phyloP scores from a whole-genome alignment of 2,329 filamentous ascomycete species.

The Nannizzia gypsea region DNA sequence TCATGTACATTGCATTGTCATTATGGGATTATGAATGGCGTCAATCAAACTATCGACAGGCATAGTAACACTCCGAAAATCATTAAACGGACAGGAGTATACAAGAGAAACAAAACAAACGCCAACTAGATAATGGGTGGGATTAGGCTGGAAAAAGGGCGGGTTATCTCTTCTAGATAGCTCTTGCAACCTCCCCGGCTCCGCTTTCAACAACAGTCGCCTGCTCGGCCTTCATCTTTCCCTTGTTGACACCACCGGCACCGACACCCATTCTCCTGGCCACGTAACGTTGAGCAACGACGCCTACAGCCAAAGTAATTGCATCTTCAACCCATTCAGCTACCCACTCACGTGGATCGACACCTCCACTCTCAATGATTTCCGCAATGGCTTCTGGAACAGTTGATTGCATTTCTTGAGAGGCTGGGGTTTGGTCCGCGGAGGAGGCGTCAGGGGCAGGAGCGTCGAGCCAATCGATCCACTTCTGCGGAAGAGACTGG shows the following conservation, averaged over 20 bases:
- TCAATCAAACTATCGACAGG: background rate
- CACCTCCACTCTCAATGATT: conserved; percentile 60
- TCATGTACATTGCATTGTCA: background rate
- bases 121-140: background rate
- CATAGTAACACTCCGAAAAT: conserved; percentile 5
- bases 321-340: conserved; percentile 93
- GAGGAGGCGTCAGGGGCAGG: conserved; percentile 33
- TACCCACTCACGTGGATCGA: conserved; percentile 94
- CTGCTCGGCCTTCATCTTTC: conserved; percentile 42
- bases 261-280: conserved; percentile 92
- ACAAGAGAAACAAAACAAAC: background rate
- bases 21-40: background rate
- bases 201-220: conserved; percentile 45
- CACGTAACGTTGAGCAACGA: conserved; percentile 90
- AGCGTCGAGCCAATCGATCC: conserved; percentile 85
- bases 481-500: conserved; percentile 70
- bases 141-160: background rate
- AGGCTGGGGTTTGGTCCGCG: conserved; percentile 17
- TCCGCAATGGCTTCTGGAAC: conserved; percentile 71
- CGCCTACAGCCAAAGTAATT: conserved; percentile 62
- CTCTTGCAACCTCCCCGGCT: conserved; percentile 50
- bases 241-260: conserved; percentile 55
- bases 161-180: conserved; percentile 23
- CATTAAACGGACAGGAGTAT: conserved; percentile 4
- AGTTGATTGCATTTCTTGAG: conserved; percentile 22